Evolutionary conservation across 371 early-diverging fungal genomes (phyloP).

Genomic region (Enterospora canceri): DNA sequence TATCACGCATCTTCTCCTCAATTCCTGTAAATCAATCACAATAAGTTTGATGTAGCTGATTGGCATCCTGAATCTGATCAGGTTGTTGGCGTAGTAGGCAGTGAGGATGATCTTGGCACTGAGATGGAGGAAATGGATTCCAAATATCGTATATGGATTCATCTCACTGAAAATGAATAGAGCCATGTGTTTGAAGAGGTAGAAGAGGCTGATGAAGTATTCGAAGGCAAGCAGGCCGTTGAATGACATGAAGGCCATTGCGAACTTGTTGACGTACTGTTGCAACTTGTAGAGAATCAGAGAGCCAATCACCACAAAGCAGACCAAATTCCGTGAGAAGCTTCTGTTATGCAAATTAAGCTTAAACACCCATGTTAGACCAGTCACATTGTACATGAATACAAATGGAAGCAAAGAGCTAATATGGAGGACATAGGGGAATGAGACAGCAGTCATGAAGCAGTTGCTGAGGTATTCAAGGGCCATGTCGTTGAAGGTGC

Average conservation of each 20-base stretch:
- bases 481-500: slow-evolving; percentile 43
- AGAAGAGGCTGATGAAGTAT: slow-evolving; percentile 30
- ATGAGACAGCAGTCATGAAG: slow-evolving; percentile 44
- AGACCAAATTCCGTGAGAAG: neutral
- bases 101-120: slow-evolving; percentile 39
- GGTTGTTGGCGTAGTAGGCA: slow-evolving; percentile 5
- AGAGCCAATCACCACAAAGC: neutral
- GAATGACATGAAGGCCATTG: neutral
- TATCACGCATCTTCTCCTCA: slow-evolving; percentile 25
- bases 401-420: slow-evolving; percentile 39
- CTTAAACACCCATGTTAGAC: slow-evolving; percentile 39
- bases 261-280: neutral
- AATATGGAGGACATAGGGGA: slow-evolving; percentile 44
- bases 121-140: slow-evolving; percentile 42
- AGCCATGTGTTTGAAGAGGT: slow-evolving; percentile 26
- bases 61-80: neutral
- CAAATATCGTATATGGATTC: neutral
- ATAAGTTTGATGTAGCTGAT: neutral
- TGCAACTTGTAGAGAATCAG: neutral
- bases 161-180: neutral
- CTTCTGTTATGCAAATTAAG: slow-evolving; percentile 27
- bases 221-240: slow-evolving; percentile 50
- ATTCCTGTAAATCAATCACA: slow-evolving; percentile 12
- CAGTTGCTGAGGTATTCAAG: slow-evolving; percentile 43
- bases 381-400: slow-evolving; percentile 39